phyloP scores from a whole-genome alignment of 768 basidiomycete genomes.

The Tubosaeta sp. region DNA sequence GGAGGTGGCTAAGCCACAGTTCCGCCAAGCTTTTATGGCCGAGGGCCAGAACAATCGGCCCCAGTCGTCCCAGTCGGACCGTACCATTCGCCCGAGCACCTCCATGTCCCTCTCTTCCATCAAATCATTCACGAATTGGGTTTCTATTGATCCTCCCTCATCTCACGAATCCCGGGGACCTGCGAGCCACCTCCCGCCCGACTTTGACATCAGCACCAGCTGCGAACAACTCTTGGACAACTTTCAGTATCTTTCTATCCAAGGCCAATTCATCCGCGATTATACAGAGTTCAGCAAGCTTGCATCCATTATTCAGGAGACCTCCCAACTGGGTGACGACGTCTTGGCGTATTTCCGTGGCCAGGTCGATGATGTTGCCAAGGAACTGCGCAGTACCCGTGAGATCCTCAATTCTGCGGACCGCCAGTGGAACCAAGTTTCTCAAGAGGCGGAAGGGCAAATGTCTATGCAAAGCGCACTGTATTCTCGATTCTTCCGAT shows the following conservation, averaged over 20 bases:
- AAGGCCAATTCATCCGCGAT: conserved; percentile 36
- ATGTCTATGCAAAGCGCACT: conserved; percentile 16
- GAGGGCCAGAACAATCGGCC: conserved; percentile 45
- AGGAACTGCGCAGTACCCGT: conserved; percentile 47
- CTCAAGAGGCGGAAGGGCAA: conserved; percentile 43
- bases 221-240: conserved; percentile 49
- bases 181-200: conserved; percentile 34
- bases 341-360: conserved; percentile 50
- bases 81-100: conserved; percentile 47
- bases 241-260: conserved; percentile 47
- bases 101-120: conserved; percentile 45
- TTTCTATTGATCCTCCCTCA: conserved; percentile 14
- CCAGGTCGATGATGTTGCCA: conserved; percentile 47
- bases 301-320: conserved; percentile 44
- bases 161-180: conserved; percentile 27
- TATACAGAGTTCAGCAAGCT: conserved; percentile 40
- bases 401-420: conserved; percentile 42
- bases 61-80: conserved; percentile 50
- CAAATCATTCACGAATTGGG: conserved; percentile 39
- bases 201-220: conserved; percentile 43
- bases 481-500: conserved; percentile 6
- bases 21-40: conserved; percentile 57
- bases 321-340: conserved; percentile 41
- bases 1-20: conserved; percentile 66
- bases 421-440: conserved; percentile 40